Base-by-base conservation (phyloP, 2,329 filamentous ascomycete genomes). In the Colletotrichum spaethianum region DNA sequence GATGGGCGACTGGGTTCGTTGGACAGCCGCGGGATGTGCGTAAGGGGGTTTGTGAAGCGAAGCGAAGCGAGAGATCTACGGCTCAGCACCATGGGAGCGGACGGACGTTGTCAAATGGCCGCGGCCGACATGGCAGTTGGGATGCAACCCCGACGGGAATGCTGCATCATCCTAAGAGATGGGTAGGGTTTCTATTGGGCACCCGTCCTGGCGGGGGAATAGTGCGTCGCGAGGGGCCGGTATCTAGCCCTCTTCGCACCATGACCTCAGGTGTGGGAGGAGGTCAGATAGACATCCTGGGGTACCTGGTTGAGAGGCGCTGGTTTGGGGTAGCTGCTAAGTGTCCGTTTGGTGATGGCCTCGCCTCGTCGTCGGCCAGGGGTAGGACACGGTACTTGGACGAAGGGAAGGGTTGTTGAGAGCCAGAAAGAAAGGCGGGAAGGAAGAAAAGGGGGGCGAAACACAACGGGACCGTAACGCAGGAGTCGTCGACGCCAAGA, bases 1-100 rank as follows among this genome's bases (percentile, higher is more conserved):
- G 70, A 72, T 64, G 70, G 59, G 66, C 59, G 65, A 69, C 70
- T 46, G 65, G 65, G 65, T 60, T 72, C 52, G 59, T 48, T 59
- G 55, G 53, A 60, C 52, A 63, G 38, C 38, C 46, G 65, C 53
- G 66, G 66, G 60, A 72, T 72, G 31, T 56, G 52, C 48, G 52
- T 64, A 56, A 62, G 57, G 57, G 63, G 31, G 14, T 26, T 46
- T 42, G 59, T 60, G 70, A 70, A 64, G 53, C 65, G 70, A n/a
- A n/a, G n/a, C n/a, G n/a, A n/a, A n/a, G n/a, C n/a, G n/a, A n/a
- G n/a, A 64, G 53, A 70, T 72, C 59, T 64, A 59, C 46, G 31
- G 52, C 52, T 48, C 44, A 55, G 53, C 59, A 69, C 70, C 60
- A 60, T 60, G 52, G 53, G 44, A 63, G 52, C 66, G 53, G 70